A percentile compares a stretch with the other conserved stretches of the same genome.
Evolutionary conservation across 495 filamentous ascomycete genomes (phyloP).

Genomic region (Lasiosphaeria ovina): DNA sequence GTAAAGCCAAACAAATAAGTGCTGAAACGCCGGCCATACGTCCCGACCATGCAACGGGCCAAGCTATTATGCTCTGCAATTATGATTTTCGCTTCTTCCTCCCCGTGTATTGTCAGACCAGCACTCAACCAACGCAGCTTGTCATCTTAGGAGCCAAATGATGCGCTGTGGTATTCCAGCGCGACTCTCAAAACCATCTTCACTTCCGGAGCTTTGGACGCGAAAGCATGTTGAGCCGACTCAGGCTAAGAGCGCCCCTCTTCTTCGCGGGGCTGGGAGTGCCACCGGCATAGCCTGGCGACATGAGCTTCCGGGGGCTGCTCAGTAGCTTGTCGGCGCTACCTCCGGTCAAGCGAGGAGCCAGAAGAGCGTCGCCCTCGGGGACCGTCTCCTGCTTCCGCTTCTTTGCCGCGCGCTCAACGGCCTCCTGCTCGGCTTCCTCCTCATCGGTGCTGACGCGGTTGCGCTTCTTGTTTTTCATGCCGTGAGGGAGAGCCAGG

Average conservation of each 20-base stretch:
- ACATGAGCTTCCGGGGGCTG: conserved; percentile 19
- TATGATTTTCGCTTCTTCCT: no score
- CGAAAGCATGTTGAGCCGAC: conserved; percentile 52
- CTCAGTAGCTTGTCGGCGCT: conserved; percentile 28
- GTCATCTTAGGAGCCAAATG: background rate
- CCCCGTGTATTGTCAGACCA: no score
- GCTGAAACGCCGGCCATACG: no score
- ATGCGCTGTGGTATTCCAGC: no score
- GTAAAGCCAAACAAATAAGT: no score
- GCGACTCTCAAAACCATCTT: background rate
- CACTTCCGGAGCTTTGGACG: conserved; percentile 50
- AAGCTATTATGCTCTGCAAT: no score
- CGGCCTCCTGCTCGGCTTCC: conserved; percentile 40
- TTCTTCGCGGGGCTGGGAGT: conserved; percentile 49
- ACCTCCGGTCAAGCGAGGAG: conserved; percentile 34
- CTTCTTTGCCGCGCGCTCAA: conserved; percentile 46
- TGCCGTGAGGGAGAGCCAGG: conserved; percentile 59
- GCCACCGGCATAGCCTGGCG: conserved; percentile 10
- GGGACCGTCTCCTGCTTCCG: conserved; percentile 44
- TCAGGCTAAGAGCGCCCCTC: conserved; percentile 44
- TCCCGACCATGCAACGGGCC: no score
- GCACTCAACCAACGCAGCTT: background rate
- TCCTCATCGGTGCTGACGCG: conserved; percentile 52
- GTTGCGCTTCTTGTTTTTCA: conserved; percentile 71
- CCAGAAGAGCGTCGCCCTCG: conserved; percentile 45